A percentile compares a stretch with the other conserved stretches of the same genome.
These are phyloP conservation scores for Hymenoscyphus scutula DNA, from an alignment of 2,329 filamentous ascomycete genomes.

Conservation along the genomic window DNA sequence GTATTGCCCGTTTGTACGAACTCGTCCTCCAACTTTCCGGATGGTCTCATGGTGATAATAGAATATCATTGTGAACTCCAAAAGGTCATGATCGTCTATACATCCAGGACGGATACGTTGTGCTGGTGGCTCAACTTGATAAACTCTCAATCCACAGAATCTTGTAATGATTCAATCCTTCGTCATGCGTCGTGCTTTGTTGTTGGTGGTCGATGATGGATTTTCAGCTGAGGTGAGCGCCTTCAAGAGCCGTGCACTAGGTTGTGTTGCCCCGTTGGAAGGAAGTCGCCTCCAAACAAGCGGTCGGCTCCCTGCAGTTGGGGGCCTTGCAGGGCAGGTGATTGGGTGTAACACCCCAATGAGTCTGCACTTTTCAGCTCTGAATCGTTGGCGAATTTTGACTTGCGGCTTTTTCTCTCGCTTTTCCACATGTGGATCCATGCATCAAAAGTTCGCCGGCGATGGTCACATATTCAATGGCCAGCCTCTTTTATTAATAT, in stretches of 20 bases:
- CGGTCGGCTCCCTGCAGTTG: conserved; percentile 2
- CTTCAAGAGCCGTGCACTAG: not conserved
- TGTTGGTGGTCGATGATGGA: conserved; percentile 1
- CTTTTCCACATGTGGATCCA: too few relatives aligned
- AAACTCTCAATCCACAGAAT: not conserved
- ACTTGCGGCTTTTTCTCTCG: not conserved
- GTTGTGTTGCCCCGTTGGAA: conserved; percentile 3
- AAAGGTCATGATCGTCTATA: too few relatives aligned
- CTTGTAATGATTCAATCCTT: not conserved
- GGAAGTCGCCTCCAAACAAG: not conserved
- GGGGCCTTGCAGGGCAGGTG: not conserved
- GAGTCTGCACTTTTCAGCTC: conserved; percentile 2
- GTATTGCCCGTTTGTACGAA: not conserved
- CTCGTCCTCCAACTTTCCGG: too few relatives aligned
- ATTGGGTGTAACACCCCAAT: not conserved
- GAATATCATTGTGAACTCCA: too few relatives aligned
- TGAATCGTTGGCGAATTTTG: not conserved
- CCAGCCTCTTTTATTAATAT: not conserved
- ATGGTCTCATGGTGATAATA: too few relatives aligned
- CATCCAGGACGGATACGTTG: too few relatives aligned
- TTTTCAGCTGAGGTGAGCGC: conserved; percentile 12
- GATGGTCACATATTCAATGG: not conserved
- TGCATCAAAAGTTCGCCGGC: not conserved
- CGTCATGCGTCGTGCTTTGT: not conserved
- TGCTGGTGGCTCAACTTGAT: not conserved